phyloP scores from a whole-genome alignment of 169 alveolate species.

The Perkinsus olseni region DNA sequence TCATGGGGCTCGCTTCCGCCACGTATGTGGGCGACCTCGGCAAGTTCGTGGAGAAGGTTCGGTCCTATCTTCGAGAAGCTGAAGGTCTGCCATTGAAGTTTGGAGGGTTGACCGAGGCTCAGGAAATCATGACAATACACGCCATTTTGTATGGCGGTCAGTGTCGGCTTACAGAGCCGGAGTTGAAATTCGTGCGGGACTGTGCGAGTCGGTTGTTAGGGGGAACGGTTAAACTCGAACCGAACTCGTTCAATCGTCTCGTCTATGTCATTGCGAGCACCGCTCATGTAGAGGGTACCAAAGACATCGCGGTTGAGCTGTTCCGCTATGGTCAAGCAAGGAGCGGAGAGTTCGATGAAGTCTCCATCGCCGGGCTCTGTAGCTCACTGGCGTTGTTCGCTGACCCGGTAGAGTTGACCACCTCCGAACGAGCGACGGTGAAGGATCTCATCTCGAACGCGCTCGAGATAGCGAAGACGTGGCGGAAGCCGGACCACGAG shows the following conservation, averaged over 20 bases:
- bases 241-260: background rate
- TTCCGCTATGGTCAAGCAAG: background rate
- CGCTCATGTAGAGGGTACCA: background rate
- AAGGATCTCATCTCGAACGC: background rate
- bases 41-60: background rate
- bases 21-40: background rate
- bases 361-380: background rate
- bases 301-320: background rate
- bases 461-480: background rate
- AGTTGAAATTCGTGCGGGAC: background rate
- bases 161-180: background rate
- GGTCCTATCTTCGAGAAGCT: background rate
- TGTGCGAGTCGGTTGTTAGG: background rate
- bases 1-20: background rate
- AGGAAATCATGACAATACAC: background rate
- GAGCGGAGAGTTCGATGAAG: background rate
- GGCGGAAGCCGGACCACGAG: background rate
- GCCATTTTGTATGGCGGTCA: background rate
- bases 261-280: background rate
- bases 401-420: background rate
- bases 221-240: background rate
- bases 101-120: background rate
- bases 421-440: background rate
- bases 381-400: background rate
- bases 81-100: background rate